Evolutionary conservation across 2,329 filamentous ascomycete species (phyloP).

Genomic region (Cercospora zeae-maydis): DNA sequence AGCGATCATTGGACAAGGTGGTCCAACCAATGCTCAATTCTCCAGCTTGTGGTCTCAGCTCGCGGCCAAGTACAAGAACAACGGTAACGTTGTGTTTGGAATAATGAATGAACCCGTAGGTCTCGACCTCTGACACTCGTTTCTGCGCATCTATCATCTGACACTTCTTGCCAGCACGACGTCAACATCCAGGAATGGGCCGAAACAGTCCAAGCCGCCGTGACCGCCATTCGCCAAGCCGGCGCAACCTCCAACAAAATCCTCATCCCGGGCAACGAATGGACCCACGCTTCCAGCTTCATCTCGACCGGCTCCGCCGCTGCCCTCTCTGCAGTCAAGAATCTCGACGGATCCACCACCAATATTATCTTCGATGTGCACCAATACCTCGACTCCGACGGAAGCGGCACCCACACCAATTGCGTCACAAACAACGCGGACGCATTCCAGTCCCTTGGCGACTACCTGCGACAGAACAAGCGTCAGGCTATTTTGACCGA

Average conservation of each 20-base stretch:
- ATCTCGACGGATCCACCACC: conserved; percentile 32
- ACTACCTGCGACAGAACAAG: conserved; percentile 39
- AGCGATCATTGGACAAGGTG: conserved; percentile 62
- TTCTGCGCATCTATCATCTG: conserved; percentile 30
- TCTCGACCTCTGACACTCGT: conserved; percentile 40
- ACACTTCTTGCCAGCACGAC: conserved; percentile 32
- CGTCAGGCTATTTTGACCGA: conserved; percentile 42
- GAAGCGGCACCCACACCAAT: conserved; percentile 37
- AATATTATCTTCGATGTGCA: conserved; percentile 43
- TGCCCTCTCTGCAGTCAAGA: conserved; percentile 29
- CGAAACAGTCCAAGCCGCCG: conserved; percentile 57
- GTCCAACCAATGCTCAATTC: conserved; percentile 58
- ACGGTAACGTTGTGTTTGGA: conserved; percentile 58
- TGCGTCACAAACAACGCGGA: conserved; percentile 37
- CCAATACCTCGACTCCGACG: conserved; percentile 43
- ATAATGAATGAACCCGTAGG: conserved; percentile 62
- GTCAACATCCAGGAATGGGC: conserved; percentile 56
- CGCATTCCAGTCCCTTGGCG: conserved; percentile 37
- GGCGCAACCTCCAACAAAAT: conserved; percentile 60
- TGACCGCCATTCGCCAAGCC: conserved; percentile 61
- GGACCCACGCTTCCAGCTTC: conserved; percentile 28
- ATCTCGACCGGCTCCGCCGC: conserved; percentile 31
- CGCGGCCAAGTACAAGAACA: conserved; percentile 55
- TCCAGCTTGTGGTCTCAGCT: conserved; percentile 54
- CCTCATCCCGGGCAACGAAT: conserved; percentile 61